Percentiles rank a stretch among this genome's conserved stretches.
Conservation (phyloP, 306 rosid genomes). For the Lathyrus sativus region DNA sequence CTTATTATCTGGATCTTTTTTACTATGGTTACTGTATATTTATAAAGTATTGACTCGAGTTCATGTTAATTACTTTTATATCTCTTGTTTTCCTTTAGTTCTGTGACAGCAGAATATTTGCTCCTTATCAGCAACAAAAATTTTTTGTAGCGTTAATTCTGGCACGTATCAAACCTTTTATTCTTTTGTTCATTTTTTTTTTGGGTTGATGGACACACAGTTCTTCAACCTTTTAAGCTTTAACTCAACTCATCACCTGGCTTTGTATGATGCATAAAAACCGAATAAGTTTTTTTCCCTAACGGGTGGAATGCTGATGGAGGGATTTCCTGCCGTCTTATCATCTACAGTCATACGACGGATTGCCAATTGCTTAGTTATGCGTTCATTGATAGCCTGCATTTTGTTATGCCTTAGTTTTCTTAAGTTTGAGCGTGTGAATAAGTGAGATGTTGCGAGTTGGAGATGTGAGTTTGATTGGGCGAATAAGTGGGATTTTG, state of each 20-base stretch:
- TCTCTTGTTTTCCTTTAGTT: constrained; percentile 4
- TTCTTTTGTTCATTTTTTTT: not conserved
- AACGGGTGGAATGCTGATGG: not conserved
- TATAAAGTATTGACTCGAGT: constrained; percentile 33
- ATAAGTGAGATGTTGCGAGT: too few relatives aligned
- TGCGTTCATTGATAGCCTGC: too few relatives aligned
- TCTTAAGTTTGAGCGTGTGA: not conserved
- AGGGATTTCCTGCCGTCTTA: not conserved
- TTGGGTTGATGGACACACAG: not conserved
- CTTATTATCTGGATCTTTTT: not conserved
- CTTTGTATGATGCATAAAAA: not conserved
- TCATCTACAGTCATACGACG: not conserved
- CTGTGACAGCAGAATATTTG: constrained; percentile 19
- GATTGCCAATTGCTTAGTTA: too few relatives aligned
- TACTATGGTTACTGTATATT: constrained; percentile 37
- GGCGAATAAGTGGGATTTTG: too few relatives aligned
- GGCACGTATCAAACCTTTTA: not conserved
- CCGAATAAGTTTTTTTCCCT: not conserved
- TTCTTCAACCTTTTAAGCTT: not conserved
- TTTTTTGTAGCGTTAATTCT: not conserved
- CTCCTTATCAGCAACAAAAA: not conserved
- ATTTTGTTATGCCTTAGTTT: not conserved
- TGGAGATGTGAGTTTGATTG: not conserved
- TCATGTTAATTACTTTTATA: constrained; percentile 38
- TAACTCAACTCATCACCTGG: not conserved